Conservation (phyloP, 306 rosid genomes). For the Vigna radiata region DNA sequence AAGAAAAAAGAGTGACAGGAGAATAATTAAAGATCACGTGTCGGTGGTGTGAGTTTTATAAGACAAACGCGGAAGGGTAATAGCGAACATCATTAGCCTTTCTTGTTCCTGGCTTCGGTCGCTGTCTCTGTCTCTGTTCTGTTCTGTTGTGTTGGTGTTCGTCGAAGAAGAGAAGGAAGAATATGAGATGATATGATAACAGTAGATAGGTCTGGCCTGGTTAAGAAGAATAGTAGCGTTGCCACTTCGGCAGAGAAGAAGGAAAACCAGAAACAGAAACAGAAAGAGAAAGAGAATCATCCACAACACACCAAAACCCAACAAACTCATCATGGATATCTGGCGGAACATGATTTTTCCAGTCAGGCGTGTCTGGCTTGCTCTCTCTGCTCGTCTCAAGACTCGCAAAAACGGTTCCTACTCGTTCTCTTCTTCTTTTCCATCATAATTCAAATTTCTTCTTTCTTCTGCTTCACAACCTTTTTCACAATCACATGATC, state of each 20-base stretch:
- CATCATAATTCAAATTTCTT: too few relatives aligned
- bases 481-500: too few relatives aligned
- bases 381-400: conserved; percentile 74
- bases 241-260: conserved; percentile 47
- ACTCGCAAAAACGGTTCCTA: conserved; percentile 59
- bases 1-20: too few relatives aligned
- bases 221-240: conserved; percentile 50
- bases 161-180: too few relatives aligned
- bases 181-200: too few relatives aligned
- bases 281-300: conserved; percentile 6
- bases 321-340: conserved; percentile 44
- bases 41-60: conserved; percentile 47
- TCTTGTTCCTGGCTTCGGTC: too few relatives aligned
- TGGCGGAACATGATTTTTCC: conserved; percentile 76
- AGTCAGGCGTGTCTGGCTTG: conserved; percentile 71
- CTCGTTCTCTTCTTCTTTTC: too few relatives aligned
- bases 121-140: too few relatives aligned
- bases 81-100: too few relatives aligned
- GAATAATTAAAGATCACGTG: conserved; percentile 44
- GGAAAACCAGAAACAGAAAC: not conserved
- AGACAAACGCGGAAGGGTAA: not conserved
- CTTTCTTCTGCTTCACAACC: too few relatives aligned
- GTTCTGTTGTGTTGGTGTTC: too few relatives aligned
- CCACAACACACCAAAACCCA: too few relatives aligned
- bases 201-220: conserved; percentile 58